Evolutionary conservation across 129 eudicot genomes (phyloP), one percentile per base, ranked within the genome.

Genomic region (Rutidosis leptorrhynchoides): DNA sequence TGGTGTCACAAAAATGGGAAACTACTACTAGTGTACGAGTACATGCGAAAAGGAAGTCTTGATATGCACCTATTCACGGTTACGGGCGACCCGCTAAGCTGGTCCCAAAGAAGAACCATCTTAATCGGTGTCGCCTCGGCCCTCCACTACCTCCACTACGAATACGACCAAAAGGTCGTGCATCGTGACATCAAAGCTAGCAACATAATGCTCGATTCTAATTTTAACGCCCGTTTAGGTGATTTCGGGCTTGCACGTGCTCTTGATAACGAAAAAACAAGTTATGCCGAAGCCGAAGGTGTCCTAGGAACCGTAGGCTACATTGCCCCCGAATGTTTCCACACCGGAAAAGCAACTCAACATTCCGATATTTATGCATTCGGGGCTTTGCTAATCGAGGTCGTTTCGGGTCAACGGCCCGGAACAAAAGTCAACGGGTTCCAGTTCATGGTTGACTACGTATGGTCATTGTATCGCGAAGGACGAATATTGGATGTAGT

Each of bases 321-420:
- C 77, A 84, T 90, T 15, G 97, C 97, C 4, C 97, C 97, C 2
- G 97, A 87, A 73, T 87, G 95, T 68, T 90, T 90, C 86, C 95
- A 80, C 80, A 87, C 94, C 0, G 97, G 97, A 45, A 87, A 82
- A 71, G 96, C 97, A 70, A 87, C 97, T 8, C 92, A 80, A 64
- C 85, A 77, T 26, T 87, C 96, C 0, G 97, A 91, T 21, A 79
- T 91, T 2, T 91, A 84, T 67, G 97, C 95, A 6, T 87, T 84
- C 26, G 97, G 97, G 0, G 97, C 96, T 0, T 78, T 91, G 3
- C 16, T 87, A 22, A 63, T 90, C 65, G 97, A 90, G 63, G 82
- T 84, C 1, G 90, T 88, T 9, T 87, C 87, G 3, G 97, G 97
- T 19, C 91, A 68, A 33, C 79, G 88, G n/a, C 97, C 95, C 1